Evolutionary conservation across 495 filamentous ascomycete genomes (phyloP), one percentile per base, ranked within the genome.

Genomic region (Tuber borchii): DNA sequence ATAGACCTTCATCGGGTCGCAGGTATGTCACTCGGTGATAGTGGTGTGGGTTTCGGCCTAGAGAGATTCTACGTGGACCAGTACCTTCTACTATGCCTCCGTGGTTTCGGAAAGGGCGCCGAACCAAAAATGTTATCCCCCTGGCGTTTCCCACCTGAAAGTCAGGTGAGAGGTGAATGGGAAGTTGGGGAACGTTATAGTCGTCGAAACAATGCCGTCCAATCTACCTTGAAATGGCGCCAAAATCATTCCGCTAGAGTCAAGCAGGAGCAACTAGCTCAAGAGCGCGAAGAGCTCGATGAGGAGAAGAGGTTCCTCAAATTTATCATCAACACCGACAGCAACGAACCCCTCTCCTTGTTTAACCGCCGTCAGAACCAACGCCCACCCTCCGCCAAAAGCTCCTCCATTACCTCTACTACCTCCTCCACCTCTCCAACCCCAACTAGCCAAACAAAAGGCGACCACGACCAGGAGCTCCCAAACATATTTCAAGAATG

Each of bases 41-140:
- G 72, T 3, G 37, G 45, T 45, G 75, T 72, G 12, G 77, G 77
- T 22, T 79, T 79, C 37, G 77, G 77, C 2, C 34, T 79, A 26
- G 77, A 79, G 40, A 71, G 77, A 26, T 79, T 79, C 45, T 69
- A 78, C 46, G 69, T 79, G 37, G 77, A 79, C 51, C 69, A 79
- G 43, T 71, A 71, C 72, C 61, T 78, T 39, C 72, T 74, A n/a
- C 75, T 79, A 17, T 75, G 71, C 69, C 69, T 79, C 16, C 42
- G 48, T 74, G 72, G 77, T 22, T 79, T 79, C 65, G 72, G 77
- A 14, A 69, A 56, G 20, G 61, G 72, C 34, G 69, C 77, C 10
- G 71, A 45, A 37, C 75, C 74, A 42, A 39, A 76, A 34, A 78
- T 70, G 26, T 17, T 71, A 51, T 78, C 77, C 22, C 14, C 56